Base-by-base conservation (phyloP, 768 basidiomycete species). In the Boletus vinaceobasis region DNA sequence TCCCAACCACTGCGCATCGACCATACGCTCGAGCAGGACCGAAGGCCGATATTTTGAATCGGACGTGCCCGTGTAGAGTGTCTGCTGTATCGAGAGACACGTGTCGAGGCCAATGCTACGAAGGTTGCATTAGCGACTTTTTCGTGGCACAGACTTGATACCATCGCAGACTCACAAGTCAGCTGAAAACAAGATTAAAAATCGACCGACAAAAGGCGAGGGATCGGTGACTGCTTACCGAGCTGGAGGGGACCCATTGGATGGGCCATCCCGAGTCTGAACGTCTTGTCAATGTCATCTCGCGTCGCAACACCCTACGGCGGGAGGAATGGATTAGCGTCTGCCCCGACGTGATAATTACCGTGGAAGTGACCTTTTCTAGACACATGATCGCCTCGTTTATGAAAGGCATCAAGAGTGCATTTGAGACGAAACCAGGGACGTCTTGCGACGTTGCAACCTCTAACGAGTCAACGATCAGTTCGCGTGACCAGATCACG, bases 371-470 rank as follows among this genome's bases (percentile, higher is more conserved):
- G 47, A 90, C 92, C 79, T 89, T 92, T 71, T 98, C 95, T 1
- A 98, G 76, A 61, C 86, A 87, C 84, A 96, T 88, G 60, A 98
- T 92, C 0, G 95, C 95, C 79, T 98, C 96, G 61, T 98, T 98
- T 62, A 98, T 87, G 73, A 94, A 98, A 2, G 96, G 96, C 92
- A 98, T 98, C 42, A 98, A 74, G 31, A 95, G 79, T 1, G 93
- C 93, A 64, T 97, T 95, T 1, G 93, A 90, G n/a, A 95, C 91
- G 70, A 93, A 94, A 5, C 93, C 94, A 4, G 95, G 95, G 1
- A 95, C 91, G 64, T 98, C 95, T 63, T 90, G 84, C 0, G 93
- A 94, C 4, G 82, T 83, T 2, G 93, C 89, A 1, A 98, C 93
- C 79, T 93, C 92, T 94, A 65, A n/a, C 31, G 4, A 48, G 14